Percentiles rank a stretch among this genome's conserved stretches.
phyloP scores from a whole-genome alignment of 176 grass and related monocot species.

The Eremochloa ophiuroides region DNA sequence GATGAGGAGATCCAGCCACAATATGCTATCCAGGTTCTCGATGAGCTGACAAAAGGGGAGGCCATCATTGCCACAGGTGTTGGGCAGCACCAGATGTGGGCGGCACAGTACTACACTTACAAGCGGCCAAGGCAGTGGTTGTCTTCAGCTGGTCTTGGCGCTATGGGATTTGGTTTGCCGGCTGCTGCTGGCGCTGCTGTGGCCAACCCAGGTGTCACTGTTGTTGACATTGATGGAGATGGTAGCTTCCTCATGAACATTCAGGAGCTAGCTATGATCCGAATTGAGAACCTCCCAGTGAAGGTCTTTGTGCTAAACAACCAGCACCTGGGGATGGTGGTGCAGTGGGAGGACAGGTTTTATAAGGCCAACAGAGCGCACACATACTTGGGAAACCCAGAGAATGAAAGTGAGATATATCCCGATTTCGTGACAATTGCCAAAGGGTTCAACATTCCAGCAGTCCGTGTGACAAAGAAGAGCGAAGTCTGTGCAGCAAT shows the following conservation, averaged over 20 bases:
- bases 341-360: conserved; percentile 90
- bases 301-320: conserved; percentile 86
- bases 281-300: conserved; percentile 78
- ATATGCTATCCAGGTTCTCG: conserved; percentile 83
- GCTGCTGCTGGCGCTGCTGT: conserved; percentile 84
- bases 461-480: conserved; percentile 76
- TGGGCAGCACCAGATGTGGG: conserved; percentile 98
- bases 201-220: conserved; percentile 71
- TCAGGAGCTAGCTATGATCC: conserved; percentile 86
- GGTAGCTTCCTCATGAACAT: conserved; percentile 96
- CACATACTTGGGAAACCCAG: conserved; percentile 85
- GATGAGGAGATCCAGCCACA: conserved; percentile 68
- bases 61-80: conserved; percentile 85
- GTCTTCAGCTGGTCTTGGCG: conserved; percentile 65
- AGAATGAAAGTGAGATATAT: conserved; percentile 70
- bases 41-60: conserved; percentile 75
- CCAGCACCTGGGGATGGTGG: conserved; percentile 93
- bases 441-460: conserved; percentile 74
- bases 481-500: conserved; percentile 64
- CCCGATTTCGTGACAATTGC: conserved; percentile 88
- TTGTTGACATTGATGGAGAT: conserved; percentile 92
- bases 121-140: conserved; percentile 74
- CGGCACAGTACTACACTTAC: conserved; percentile 82
- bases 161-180: conserved; percentile 94
- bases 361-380: conserved; percentile 90